Conservation (phyloP, 2,329 filamentous ascomycete genomes). For the Aureobasidium zeae region DNA sequence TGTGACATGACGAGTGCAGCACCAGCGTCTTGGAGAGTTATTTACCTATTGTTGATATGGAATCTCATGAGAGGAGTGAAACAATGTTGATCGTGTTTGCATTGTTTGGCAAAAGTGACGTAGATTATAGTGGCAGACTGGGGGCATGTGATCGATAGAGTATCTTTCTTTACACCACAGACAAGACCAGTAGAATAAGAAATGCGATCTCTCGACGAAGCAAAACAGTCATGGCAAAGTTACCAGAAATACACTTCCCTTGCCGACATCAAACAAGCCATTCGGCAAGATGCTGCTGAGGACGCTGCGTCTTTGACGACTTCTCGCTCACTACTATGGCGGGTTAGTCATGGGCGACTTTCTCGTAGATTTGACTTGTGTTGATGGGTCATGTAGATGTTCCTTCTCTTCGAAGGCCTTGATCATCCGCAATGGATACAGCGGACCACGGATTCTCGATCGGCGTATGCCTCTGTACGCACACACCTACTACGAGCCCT, state of each 20-base stretch:
- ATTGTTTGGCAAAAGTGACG: constrained; percentile 12
- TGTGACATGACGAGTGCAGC: constrained; percentile 43
- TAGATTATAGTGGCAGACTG: no score
- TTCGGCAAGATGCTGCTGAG: constrained; percentile 20
- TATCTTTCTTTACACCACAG: no score
- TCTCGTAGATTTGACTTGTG: no score
- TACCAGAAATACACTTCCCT: constrained; percentile 24
- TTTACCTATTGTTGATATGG: no score
- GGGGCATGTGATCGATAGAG: no score
- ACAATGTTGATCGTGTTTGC: constrained; percentile 10
- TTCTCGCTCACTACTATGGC: constrained; percentile 71
- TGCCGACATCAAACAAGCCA: constrained; percentile 25
- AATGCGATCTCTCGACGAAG: constrained; percentile 28
- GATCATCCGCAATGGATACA: constrained; percentile 59
- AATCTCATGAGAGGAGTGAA: no score
- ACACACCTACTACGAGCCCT: constrained; percentile 73
- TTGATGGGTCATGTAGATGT: constrained; percentile 47
- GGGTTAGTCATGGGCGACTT: no score
- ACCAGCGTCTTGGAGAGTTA: no score
- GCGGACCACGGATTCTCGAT: constrained; percentile 57
- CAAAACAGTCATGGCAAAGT: constrained; percentile 26
- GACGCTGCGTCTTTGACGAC: constrained; percentile 33
- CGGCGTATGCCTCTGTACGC: constrained; percentile 62
- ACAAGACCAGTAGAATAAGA: background rate
- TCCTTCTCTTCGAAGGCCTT: constrained; percentile 65